These are phyloP conservation scores for Madurella mycetomatis DNA, from an alignment of 2,329 filamentous ascomycete genomes.

Conservation along the genomic window DNA sequence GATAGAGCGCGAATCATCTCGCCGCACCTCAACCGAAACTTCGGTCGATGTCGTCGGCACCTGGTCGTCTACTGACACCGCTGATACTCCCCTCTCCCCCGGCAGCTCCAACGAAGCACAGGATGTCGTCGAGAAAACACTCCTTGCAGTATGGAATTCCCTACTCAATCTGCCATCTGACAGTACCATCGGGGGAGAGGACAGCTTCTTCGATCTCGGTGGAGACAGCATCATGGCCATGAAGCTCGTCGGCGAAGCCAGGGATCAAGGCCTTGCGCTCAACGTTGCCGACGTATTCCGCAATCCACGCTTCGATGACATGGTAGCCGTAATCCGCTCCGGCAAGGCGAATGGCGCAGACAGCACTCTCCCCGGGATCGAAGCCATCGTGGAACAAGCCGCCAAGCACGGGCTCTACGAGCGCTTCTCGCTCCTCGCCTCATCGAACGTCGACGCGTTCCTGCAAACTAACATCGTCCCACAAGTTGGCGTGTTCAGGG, in stretches of 20 bases:
- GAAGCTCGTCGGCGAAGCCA: conserved; percentile 42
- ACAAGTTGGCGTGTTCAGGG: conserved; percentile 24
- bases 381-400: background rate
- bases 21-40: background rate
- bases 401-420: conserved; percentile 17
- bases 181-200: conserved; percentile 14
- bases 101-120: background rate
- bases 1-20: background rate
- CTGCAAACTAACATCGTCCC: conserved; percentile 25
- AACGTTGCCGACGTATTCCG: conserved; percentile 27
- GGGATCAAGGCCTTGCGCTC: conserved; percentile 21
- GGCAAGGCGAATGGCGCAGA: background rate
- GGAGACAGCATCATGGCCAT: conserved; percentile 36
- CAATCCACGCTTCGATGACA: conserved; percentile 19
- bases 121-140: conserved; percentile 5
- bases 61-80: background rate
- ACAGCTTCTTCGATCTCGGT: conserved; percentile 35
- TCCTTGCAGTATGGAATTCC: conserved; percentile 18
- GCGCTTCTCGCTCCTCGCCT: conserved; percentile 24
- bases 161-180: conserved; percentile 17
- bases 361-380: background rate
- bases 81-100: background rate
- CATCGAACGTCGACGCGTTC: conserved; percentile 22
- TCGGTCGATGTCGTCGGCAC: background rate
- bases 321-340: conserved; percentile 9